These are phyloP conservation scores for Sporobolus alterniflorus DNA, from an alignment of 202 grass and related monocot species.

Conservation along the genomic window DNA sequence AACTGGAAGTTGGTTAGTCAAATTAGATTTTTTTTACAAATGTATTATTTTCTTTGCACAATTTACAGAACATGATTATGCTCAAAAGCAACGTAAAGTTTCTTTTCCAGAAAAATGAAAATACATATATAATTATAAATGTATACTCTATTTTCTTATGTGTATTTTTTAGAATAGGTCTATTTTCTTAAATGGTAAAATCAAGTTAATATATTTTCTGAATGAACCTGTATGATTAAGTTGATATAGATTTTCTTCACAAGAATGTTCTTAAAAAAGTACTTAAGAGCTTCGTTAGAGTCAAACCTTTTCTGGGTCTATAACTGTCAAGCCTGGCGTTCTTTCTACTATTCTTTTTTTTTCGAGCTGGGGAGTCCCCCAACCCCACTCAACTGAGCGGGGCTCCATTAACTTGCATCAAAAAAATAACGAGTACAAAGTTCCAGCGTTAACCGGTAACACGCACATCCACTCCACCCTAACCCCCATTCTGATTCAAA, in stretches of 20 bases:
- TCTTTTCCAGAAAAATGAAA: not conserved
- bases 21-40: not conserved
- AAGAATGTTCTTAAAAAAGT: not conserved
- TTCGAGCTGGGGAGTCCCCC: too few relatives aligned
- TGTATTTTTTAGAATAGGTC: too few relatives aligned
- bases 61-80: conserved; percentile 7
- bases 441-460: too few relatives aligned
- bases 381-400: too few relatives aligned
- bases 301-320: not conserved
- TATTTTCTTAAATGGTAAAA: too few relatives aligned
- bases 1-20: conserved; percentile 70
- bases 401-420: too few relatives aligned
- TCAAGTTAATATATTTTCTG: too few relatives aligned
- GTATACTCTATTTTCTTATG: not conserved
- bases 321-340: not conserved
- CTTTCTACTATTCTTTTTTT: not conserved
- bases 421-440: too few relatives aligned
- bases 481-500: too few relatives aligned
- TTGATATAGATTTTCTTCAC: not conserved
- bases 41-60: not conserved
- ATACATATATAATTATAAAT: not conserved
- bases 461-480: too few relatives aligned
- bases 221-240: not conserved
- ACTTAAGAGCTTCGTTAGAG: not conserved
- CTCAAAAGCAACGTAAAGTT: not conserved